Evolutionary conservation across 768 basidiomycete species (phyloP), one percentile per base, ranked within the genome.

Genomic region (Psilocybe cubensis): DNA sequence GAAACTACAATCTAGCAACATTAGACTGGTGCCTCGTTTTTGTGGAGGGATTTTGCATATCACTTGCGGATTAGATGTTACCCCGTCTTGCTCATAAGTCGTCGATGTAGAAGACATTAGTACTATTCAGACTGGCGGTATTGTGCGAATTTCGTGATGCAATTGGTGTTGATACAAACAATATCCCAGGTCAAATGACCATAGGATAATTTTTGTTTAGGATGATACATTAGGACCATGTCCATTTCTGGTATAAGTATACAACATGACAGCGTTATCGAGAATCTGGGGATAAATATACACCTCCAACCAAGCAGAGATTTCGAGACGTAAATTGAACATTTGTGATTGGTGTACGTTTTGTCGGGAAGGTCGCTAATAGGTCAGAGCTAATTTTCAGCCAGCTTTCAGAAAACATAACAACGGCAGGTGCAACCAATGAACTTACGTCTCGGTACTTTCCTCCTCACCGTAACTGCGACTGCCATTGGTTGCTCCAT

Each of bases 321-420:
- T 99, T 99, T 12, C 96, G 85, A 25, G 94, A 86, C 8, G 97
- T 98, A 67, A 98, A 97, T 63, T 97, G 93, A 9, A 95, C 88
- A 66, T 96, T 90, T 23, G 86, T 85, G 63, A 98, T 84, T 1
- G 97, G 96, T 24, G 97, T 98, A 52, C 95, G 84, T 77, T 98
- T 99, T 27, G 97, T 99, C 6, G 92, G 91, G 70, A 94, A 97
- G 0, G 96, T 96, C 2, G 92, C 82, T 2, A 98, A 72, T 25
- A 98, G 79, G 68, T 98, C 96, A 18, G 81, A 78, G 18, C 96
- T 98, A 68, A n/a, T 45, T 25, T 27, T 11, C 20, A 50, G 58
- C 47, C 17, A 27, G 25, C 10, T 54, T 7, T 45, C 20, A 21
- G 29, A 51, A 24, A 47, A 29, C 23, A 20, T 18, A 44, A 46